Percentiles rank a stretch among this genome's conserved stretches.
Conservation (phyloP, 2,329 filamentous ascomycete species). For the Fusarium annulatum region DNA sequence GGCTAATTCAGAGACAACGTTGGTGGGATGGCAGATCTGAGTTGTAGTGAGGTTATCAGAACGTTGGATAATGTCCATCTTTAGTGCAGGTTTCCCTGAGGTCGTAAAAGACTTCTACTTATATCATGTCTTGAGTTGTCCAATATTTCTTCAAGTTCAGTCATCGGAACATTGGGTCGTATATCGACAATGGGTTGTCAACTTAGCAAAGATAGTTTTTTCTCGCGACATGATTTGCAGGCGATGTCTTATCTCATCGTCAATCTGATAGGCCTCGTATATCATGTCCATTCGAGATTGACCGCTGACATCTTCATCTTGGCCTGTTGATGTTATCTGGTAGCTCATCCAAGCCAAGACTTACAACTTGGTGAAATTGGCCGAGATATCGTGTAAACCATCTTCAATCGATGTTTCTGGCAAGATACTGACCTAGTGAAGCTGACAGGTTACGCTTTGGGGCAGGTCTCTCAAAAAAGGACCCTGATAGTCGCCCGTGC, state of each 20-base stretch:
- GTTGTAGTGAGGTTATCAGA: too few species aligned
- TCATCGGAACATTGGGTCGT: too few species aligned
- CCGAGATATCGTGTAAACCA: not conserved
- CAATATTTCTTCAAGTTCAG: not conserved
- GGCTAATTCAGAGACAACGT: too few species aligned
- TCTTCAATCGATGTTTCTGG: not conserved
- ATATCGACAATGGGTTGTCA: too few species aligned
- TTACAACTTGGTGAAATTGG: not conserved
- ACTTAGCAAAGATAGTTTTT: too few species aligned
- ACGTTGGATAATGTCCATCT: not conserved
- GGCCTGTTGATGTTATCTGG: not conserved
- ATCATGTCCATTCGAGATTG: too few species aligned
- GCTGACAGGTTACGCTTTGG: not conserved
- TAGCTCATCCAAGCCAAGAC: too few species aligned
- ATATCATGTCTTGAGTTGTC: accelerated
- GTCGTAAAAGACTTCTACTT: too few species aligned
- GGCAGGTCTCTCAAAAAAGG: not conserved
- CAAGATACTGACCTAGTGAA: not conserved
- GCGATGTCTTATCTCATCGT: not conserved
- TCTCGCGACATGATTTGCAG: too few species aligned
- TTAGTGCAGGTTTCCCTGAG: not conserved
- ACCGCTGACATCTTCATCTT: not conserved
- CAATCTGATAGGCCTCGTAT: accelerated
- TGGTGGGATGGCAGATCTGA: not conserved
- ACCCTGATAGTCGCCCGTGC: constrained; percentile 2